Evolutionary conservation across 495 filamentous ascomycete species (phyloP).

Genomic region (Neohortaea acidophila): DNA sequence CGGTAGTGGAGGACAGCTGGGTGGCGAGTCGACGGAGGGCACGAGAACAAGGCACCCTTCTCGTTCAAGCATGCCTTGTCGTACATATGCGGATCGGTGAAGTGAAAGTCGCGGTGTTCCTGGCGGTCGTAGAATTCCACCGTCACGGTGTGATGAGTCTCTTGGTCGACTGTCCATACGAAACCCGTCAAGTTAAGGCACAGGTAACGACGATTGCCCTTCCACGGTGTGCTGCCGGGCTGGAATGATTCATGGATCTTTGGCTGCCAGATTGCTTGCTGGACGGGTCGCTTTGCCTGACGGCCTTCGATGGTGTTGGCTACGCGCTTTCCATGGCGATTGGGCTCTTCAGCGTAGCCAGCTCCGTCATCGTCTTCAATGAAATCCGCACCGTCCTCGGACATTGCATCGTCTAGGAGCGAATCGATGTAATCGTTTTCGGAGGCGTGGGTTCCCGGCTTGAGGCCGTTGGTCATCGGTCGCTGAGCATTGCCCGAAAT

Average conservation of each 20-base stretch:
- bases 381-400: constrained; percentile 50
- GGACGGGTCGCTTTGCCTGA: constrained; percentile 48
- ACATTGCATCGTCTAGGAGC: constrained; percentile 35
- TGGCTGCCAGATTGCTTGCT: constrained; percentile 38
- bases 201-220: constrained; percentile 81
- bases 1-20: constrained; percentile 87
- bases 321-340: constrained; percentile 44
- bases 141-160: constrained; percentile 85
- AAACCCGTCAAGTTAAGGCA: constrained; percentile 85
- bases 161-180: constrained; percentile 95
- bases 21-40: constrained; percentile 47
- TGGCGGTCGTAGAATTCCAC: constrained; percentile 96
- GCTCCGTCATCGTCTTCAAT: constrained; percentile 92
- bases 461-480: constrained; percentile 37
- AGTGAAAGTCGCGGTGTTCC: constrained; percentile 84
- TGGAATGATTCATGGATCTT: constrained; percentile 72
- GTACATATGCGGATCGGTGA: constrained; percentile 87
- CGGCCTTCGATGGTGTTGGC: constrained; percentile 34
- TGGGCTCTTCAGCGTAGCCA: constrained; percentile 58
- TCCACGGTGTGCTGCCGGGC: constrained; percentile 88
- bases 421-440: constrained; percentile 45
- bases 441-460: constrained; percentile 14
- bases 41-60: constrained; percentile 74
- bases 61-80: constrained; percentile 91
- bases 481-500: constrained; percentile 48